phyloP scores from a whole-genome alignment of 2,329 filamentous ascomycete species.

The Periconia sp. region DNA sequence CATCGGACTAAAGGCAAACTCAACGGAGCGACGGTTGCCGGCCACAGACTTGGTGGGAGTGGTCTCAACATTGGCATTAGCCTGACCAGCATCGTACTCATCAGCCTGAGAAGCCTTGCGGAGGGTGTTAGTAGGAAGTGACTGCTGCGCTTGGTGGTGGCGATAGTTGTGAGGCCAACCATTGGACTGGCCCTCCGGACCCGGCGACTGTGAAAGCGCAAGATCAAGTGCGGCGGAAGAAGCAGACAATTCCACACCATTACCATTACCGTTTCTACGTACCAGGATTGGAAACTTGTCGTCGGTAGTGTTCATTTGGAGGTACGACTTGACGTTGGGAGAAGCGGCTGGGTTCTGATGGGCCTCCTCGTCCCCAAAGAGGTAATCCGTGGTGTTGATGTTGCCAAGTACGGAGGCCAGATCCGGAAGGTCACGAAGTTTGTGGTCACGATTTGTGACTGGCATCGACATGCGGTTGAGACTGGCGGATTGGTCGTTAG shows the following conservation, averaged over 20 bases:
- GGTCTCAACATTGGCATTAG: slow-evolving; percentile 49
- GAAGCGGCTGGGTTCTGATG: slow-evolving; percentile 60
- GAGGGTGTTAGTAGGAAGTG: slow-evolving; percentile 62
- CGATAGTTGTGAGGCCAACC: slow-evolving; percentile 70
- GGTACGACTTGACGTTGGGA: slow-evolving; percentile 71
- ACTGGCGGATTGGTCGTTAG: too few species aligned
- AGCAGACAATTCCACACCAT: slow-evolving; percentile 72
- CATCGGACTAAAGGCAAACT: slow-evolving; percentile 48
- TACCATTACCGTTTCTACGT: slow-evolving; percentile 64
- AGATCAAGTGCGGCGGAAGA: slow-evolving; percentile 83
- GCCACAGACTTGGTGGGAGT: slow-evolving; percentile 47
- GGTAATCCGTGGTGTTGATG: slow-evolving; percentile 82
- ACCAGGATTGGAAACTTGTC: slow-evolving; percentile 88
- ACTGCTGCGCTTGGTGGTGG: slow-evolving; percentile 69
- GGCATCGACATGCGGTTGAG: slow-evolving; percentile 95
- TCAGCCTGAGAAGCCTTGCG: slow-evolving; percentile 48
- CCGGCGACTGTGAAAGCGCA: slow-evolving; percentile 71
- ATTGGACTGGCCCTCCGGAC: slow-evolving; percentile 60
- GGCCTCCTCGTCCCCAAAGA: slow-evolving; percentile 75
- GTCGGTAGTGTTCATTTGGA: slow-evolving; percentile 75
- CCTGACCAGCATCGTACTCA: slow-evolving; percentile 39
- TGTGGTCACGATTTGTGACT: slow-evolving; percentile 72
- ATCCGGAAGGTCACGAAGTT: slow-evolving; percentile 62
- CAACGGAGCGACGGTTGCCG: slow-evolving; percentile 55
- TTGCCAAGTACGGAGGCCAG: slow-evolving; percentile 68